These are phyloP conservation scores for Stylonectria norvegica DNA, from an alignment of 2,329 filamentous ascomycete genomes.

Conservation along the genomic window DNA sequence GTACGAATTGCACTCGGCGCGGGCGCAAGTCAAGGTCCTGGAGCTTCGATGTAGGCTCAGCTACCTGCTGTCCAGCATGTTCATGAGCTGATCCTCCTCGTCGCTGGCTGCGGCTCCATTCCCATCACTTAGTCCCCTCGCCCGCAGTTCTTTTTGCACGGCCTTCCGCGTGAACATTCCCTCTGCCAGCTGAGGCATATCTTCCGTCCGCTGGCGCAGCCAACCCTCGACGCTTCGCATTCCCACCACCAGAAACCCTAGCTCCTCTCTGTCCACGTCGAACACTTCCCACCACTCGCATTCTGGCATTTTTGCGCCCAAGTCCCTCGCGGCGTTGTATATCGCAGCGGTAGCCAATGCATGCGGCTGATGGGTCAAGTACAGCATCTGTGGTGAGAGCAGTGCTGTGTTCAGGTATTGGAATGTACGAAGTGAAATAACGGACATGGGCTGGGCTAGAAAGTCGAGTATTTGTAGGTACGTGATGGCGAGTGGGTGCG, in stretches of 20 bases:
- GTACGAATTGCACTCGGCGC: too few species aligned
- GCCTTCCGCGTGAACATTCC: constrained; percentile 57
- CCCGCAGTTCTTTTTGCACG: constrained; percentile 59
- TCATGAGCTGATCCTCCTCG: constrained; percentile 45
- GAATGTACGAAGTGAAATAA: constrained; percentile 62
- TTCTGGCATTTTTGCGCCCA: constrained; percentile 73
- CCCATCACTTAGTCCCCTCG: constrained; percentile 40
- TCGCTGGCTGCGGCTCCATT: constrained; percentile 28
- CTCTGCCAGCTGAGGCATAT: constrained; percentile 45
- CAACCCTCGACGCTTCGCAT: constrained; percentile 76
- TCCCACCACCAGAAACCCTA: constrained; percentile 87
- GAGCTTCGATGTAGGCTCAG: too few species aligned
- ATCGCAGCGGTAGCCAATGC: constrained; percentile 83
- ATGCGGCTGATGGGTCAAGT: constrained; percentile 87
- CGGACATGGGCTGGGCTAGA: constrained; percentile 41
- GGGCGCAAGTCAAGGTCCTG: too few species aligned
- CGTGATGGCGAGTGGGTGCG: constrained; percentile 82
- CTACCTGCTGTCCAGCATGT: constrained; percentile 34
- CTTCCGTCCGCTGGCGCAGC: constrained; percentile 56
- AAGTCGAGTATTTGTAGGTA: constrained; percentile 89
- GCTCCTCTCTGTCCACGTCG: constrained; percentile 88
- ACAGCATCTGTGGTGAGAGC: constrained; percentile 82
- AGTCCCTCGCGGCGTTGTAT: constrained; percentile 81
- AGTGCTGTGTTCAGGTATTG: constrained; percentile 83
- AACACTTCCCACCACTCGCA: constrained; percentile 98